Base-by-base conservation (phyloP, 768 basidiomycete genomes). In the Nidula microcarpa region DNA sequence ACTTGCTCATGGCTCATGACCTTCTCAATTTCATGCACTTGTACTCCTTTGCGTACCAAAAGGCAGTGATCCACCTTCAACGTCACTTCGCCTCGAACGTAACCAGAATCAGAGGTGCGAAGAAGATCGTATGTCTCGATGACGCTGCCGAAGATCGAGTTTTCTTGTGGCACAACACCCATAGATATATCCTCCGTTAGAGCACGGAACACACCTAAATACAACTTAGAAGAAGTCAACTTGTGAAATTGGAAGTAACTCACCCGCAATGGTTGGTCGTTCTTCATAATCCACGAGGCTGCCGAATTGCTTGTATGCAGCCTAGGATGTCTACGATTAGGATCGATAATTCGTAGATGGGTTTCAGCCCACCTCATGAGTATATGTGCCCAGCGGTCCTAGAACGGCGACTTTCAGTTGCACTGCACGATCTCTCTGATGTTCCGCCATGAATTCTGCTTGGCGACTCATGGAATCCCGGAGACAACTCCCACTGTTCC, bases 1-100 rank as follows among this genome's bases (percentile, higher is more conserved):
- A 89, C 90, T 73, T 92, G 90, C 62, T 91, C 90, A 56, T 93
- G 90, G 68, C 90, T 92, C 59, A 89, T 61, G 13, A 93, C 74
- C 52, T 65, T 72, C 53, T 75, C 72, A 30, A 92, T 76, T 41
- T 87, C 73, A 43, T 75, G 65, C 7, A 84, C 56, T 53, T 76
- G 72, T 33, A 81, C 78, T 6, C 88, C 89, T 45, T 68, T 67
- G 48, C 77, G 79, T n/a, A 77, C 81, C 9, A 91, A 67, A 46
- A 93, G 73, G 67, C 84, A 86, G 59, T 93, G 90, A 49, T 82
- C 75, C 9, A 93, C 77, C 48, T 74, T 71, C 9, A 91, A 68
- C 6, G 76, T 75, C 17, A 81, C 72, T 59, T 82, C 82, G 11
- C 86, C 89, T 51, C 77, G 71, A 37, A 91, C 70, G 60, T 82